Conservation (phyloP, 108 stramenopile genomes). For the Conticribra weissflogii region DNA sequence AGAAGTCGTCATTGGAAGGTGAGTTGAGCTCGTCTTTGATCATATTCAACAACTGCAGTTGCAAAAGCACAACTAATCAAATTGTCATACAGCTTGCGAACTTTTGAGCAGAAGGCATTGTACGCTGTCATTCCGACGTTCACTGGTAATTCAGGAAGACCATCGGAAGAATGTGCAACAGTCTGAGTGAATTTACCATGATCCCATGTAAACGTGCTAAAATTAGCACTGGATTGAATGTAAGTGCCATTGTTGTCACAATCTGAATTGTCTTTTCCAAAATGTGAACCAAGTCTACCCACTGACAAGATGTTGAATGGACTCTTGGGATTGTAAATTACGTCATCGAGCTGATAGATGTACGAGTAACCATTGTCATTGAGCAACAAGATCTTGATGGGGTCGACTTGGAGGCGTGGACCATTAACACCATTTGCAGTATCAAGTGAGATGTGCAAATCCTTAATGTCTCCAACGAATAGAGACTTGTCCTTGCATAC, state of each 20-base stretch:
- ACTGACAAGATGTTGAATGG: slow-evolving; percentile 9
- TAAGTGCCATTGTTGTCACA: neutral
- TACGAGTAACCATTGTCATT: too few relatives aligned
- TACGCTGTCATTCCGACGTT: slow-evolving; percentile 1
- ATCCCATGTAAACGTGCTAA: slow-evolving; percentile 6
- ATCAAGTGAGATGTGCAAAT: too few relatives aligned
- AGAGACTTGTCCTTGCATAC: slow-evolving; percentile 7
- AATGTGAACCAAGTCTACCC: neutral
- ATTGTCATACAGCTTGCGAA: slow-evolving; percentile 9
- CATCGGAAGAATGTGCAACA: neutral
- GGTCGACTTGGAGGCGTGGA: too few relatives aligned
- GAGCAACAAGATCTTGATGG: slow-evolving; percentile 3
- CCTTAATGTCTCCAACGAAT: neutral
- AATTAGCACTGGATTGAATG: neutral
- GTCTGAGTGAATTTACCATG: neutral
- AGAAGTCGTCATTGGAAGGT: neutral
- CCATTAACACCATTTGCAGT: too few relatives aligned
- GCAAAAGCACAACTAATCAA: neutral
- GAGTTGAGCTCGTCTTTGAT: slow-evolving; percentile 5
- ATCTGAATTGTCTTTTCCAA: slow-evolving; percentile 1
- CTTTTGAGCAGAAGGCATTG: neutral
- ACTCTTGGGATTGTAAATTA: slow-evolving; percentile 1
- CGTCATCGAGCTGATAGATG: neutral
- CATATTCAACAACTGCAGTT: slow-evolving; percentile 1
- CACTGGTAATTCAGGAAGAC: slow-evolving; percentile 6